Evolutionary conservation across 2,329 filamentous ascomycete species (phyloP), one percentile per base, ranked within the genome.

Genomic region (Aspergillus sergii): DNA sequence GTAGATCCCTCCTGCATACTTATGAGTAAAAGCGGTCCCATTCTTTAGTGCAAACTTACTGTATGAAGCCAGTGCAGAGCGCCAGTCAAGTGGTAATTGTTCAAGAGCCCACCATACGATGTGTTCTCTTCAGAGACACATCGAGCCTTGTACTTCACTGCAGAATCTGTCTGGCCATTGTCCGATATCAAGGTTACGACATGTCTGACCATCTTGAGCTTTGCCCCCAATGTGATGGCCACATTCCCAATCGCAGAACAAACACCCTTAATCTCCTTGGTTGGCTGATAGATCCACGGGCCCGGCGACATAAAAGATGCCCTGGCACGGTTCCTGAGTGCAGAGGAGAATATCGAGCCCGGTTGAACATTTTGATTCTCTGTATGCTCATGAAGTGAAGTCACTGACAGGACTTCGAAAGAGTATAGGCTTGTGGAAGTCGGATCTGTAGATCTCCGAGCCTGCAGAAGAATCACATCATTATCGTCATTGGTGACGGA

Each of bases 401-500:
- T 65, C 28, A 70, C 55, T 6, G 71, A 67, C 12, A 79, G 26
- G 8, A 76, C 71, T 7, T 75, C 69, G 3, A 75, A 61, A 28
- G 65, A 59, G 45, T 73, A 73, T 14, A 51, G 39, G 23, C 43
- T 53, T n/a, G 12, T 14, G 12, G 59, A 50, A 19, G 64, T 56
- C 26, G 28, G 16, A 4, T 51, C 48, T 32, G 28, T 51, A 4
- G 48, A 51, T 32, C 72, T 67, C 26, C 63, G 66, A 2, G 77
- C 62, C 6, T 64, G 72, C 19, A 80, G 57, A 1, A 79, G 45
- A 43, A 75, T 68, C 26, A 79, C 61, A 62, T 80, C 77, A 62
- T 78, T 75, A 26, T 69, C 68, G 66, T 82, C 80, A 60, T 79
- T 81, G 1, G 75, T 72, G 1, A 80, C 69, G 9, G 70, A 67